These are phyloP conservation scores for Stipa capillata DNA, from an alignment of 176 grass and related monocot genomes.

Conservation along the genomic window DNA sequence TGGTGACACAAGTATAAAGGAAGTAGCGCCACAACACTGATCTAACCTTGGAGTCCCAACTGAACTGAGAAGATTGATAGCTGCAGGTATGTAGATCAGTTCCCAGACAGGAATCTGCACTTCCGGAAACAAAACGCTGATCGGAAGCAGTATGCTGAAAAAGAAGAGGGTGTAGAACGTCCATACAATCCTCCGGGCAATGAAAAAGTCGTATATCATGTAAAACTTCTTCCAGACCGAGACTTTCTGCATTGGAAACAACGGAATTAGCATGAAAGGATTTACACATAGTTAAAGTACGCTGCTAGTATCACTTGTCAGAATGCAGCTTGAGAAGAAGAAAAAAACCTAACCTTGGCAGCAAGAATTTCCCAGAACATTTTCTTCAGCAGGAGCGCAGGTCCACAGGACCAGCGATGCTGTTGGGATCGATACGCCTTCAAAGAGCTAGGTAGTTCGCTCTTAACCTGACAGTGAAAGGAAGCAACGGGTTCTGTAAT, in stretches of 20 bases:
- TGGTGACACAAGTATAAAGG: neutral
- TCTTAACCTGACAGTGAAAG: constrained; percentile 49
- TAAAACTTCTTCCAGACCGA: constrained; percentile 51
- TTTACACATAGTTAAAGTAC: neutral
- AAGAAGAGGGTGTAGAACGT: constrained; percentile 52
- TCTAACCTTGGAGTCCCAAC: constrained; percentile 61
- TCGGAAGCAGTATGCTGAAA: constrained; percentile 46
- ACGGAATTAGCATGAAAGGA: neutral
- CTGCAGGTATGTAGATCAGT: constrained; percentile 35
- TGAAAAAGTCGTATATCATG: constrained; percentile 63
- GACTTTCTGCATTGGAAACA: constrained; percentile 33
- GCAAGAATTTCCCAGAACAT: constrained; percentile 45
- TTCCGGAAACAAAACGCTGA: constrained; percentile 41
- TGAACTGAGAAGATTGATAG: constrained; percentile 41
- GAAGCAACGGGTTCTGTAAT: neutral
- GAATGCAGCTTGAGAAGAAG: neutral
- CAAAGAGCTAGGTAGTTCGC: constrained; percentile 55
- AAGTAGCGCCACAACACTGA: neutral
- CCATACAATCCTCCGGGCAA: constrained; percentile 42
- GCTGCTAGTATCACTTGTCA: neutral
- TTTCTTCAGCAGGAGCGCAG: constrained; percentile 59
- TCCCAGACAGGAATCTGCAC: constrained; percentile 43
- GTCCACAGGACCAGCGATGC: constrained; percentile 80
- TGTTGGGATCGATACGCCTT: constrained; percentile 75
- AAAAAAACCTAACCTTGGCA: constrained; percentile 53